Conservation (phyloP, 2,329 filamentous ascomycete genomes). For the Microascus cirrosus region DNA sequence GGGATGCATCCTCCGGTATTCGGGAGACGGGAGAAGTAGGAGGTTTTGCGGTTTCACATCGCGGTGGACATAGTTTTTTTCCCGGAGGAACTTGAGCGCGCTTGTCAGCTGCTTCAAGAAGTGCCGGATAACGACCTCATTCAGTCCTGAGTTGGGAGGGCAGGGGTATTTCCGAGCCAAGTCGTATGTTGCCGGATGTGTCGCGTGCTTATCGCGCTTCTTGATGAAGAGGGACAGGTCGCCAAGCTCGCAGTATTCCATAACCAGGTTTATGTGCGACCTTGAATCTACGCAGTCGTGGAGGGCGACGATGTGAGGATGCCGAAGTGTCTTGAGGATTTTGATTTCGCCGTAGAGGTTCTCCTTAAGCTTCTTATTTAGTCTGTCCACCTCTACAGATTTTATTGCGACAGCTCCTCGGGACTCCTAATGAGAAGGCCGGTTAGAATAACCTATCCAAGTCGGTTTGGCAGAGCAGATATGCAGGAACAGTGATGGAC, state of each 20-base stretch:
- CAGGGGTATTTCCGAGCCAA: constrained; percentile 93
- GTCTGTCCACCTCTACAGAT: constrained; percentile 78
- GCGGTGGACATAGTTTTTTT: constrained; percentile 82
- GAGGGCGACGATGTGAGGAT: constrained; percentile 93
- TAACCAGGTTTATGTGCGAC: constrained; percentile 88
- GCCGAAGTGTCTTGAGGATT: constrained; percentile 85
- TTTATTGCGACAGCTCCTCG: constrained; percentile 88
- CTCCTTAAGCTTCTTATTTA: constrained; percentile 93
- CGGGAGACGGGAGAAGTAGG: constrained; percentile 70
- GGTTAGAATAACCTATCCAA: neutral
- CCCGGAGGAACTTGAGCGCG: constrained; percentile 78
- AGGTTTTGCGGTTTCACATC: constrained; percentile 98
- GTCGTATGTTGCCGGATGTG: constrained; percentile 72
- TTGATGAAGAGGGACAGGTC: constrained; percentile 95
- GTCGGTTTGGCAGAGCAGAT: neutral
- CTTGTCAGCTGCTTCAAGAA: constrained; percentile 93
- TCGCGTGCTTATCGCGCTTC: constrained; percentile 71
- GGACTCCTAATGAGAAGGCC: constrained; percentile 45
- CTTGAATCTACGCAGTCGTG: constrained; percentile 86
- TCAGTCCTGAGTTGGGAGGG: constrained; percentile 68
- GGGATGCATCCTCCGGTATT: constrained; percentile 44
- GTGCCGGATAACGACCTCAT: constrained; percentile 93
- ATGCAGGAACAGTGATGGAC: neutral
- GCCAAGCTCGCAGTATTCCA: constrained; percentile 96
- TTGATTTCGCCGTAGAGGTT: constrained; percentile 93